Evolutionary conservation across 108 stramenopile species (phyloP).

Genomic region (Mediolabrus comicus): DNA sequence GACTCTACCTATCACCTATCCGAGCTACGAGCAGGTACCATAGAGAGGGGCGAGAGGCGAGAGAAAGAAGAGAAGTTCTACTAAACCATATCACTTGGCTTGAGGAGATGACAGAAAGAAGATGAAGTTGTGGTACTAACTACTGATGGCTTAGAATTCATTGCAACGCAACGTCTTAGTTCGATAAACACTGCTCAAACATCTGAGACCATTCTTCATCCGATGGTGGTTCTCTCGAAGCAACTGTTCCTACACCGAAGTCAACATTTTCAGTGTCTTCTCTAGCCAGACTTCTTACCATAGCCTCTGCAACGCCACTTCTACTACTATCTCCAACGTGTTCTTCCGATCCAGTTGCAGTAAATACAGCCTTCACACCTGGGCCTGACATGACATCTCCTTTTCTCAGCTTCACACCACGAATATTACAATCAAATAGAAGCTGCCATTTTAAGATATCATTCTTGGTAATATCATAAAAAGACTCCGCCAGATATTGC

Average conservation of each 20-base stretch:
- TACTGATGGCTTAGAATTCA: no score
- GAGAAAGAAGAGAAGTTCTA: no score
- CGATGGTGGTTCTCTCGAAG: slow-evolving; percentile 11
- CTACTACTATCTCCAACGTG: slow-evolving; percentile 32
- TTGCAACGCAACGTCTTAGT: background rate
- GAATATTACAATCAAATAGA: slow-evolving; percentile 40
- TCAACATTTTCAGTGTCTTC: slow-evolving; percentile 23
- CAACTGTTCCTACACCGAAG: slow-evolving; percentile 25
- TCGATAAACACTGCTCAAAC: slow-evolving; percentile 6
- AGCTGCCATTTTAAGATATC: slow-evolving; percentile 49
- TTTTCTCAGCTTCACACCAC: slow-evolving; percentile 24
- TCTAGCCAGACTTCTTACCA: slow-evolving; percentile 25
- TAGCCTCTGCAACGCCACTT: slow-evolving; percentile 29
- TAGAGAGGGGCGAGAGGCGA: no score
- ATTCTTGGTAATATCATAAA: slow-evolving; percentile 34
- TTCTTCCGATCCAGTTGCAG: slow-evolving; percentile 27
- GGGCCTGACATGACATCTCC: slow-evolving; percentile 39
- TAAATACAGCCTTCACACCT: slow-evolving; percentile 40
- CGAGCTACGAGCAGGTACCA: no score
- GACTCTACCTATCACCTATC: no score
- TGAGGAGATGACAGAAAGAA: no score
- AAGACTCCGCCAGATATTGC: slow-evolving; percentile 11
- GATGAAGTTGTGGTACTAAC: no score
- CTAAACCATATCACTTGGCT: no score
- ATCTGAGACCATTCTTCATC: slow-evolving; percentile 25